A percentile compares a stretch with the other conserved stretches of the same genome.
Evolutionary conservation across 495 filamentous ascomycete species (phyloP).

Genomic region (Penicillium psychrofluorescens): DNA sequence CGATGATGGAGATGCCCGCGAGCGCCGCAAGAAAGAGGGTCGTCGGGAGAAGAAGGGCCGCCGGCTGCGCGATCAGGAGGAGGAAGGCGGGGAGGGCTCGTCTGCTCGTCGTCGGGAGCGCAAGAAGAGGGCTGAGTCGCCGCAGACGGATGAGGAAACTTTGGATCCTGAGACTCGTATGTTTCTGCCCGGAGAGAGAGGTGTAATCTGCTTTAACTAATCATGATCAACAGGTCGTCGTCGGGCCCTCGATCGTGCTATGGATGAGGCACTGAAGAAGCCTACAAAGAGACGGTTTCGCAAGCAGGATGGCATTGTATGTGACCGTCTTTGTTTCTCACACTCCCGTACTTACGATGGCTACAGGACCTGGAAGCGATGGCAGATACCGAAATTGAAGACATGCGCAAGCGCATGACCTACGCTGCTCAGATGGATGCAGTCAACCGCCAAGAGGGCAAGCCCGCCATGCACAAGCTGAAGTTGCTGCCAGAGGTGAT

Average conservation of each 20-base stretch:
- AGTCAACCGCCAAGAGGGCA: conserved; percentile 62
- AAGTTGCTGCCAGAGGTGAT: conserved; percentile 92
- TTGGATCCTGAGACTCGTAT: conserved; percentile 49
- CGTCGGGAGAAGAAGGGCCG: conserved; percentile 72
- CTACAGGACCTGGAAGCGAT: conserved; percentile 79
- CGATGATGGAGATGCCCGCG: conserved; percentile 45
- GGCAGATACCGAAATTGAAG: conserved; percentile 82
- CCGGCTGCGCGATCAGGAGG: conserved; percentile 40
- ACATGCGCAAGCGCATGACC: conserved; percentile 85
- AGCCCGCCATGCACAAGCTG: conserved; percentile 86
- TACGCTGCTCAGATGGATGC: conserved; percentile 84
- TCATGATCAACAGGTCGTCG: conserved; percentile 46
- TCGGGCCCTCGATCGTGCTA: conserved; percentile 72
- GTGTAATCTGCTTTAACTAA: not conserved
- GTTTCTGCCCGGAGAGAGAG: not conserved
- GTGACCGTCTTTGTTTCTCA: conserved; percentile 16
- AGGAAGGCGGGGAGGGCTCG: conserved; percentile 48
- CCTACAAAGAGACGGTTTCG: conserved; percentile 64
- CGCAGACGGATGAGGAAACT: conserved; percentile 55
- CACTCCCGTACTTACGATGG: not conserved
- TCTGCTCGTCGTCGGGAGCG: conserved; percentile 43
- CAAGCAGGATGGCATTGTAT: conserved; percentile 82
- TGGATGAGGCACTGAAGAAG: conserved; percentile 82
- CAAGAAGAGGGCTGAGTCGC: conserved; percentile 43
- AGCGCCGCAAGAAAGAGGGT: conserved; percentile 68